phyloP scores from a whole-genome alignment of 176 grass and related monocot genomes.

The Echinochloa phyllopogon region DNA sequence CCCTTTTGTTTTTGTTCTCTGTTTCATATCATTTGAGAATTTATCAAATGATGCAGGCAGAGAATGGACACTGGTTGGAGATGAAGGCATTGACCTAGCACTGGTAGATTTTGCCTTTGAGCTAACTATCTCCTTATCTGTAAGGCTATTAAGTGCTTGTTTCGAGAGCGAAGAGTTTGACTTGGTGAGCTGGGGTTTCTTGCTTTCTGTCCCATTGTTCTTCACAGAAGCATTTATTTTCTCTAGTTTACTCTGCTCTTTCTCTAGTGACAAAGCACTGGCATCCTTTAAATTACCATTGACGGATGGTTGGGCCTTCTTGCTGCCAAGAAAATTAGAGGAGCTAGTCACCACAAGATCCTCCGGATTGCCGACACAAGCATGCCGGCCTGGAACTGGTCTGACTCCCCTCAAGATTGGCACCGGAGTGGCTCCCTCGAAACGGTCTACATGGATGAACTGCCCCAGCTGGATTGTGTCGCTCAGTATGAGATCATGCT shows the following conservation, averaged over 20 bases:
- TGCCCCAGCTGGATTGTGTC: slow-evolving; percentile 94
- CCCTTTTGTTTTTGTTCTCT: slow-evolving; percentile 61
- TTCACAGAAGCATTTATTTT: slow-evolving; percentile 61
- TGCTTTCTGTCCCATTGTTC: slow-evolving; percentile 53
- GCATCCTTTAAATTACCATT: slow-evolving; percentile 46
- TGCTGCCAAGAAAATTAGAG: slow-evolving; percentile 48
- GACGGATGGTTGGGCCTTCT: slow-evolving; percentile 42
- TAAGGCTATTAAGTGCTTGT: slow-evolving; percentile 41
- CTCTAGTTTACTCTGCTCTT: slow-evolving; percentile 62
- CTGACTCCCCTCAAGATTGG: slow-evolving; percentile 76
- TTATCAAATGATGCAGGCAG: slow-evolving; percentile 81
- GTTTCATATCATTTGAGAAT: slow-evolving; percentile 81
- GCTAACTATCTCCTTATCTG: slow-evolving; percentile 38
- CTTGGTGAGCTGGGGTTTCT: slow-evolving; percentile 55
- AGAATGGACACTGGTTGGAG: slow-evolving; percentile 85
- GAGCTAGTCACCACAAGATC: slow-evolving; percentile 78
- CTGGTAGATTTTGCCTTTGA: slow-evolving; percentile 51
- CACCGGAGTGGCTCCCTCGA: slow-evolving; percentile 81
- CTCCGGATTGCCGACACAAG: slow-evolving; percentile 73
- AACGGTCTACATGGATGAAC: slow-evolving; percentile 75
- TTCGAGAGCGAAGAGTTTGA: slow-evolving; percentile 56
- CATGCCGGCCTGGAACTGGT: slow-evolving; percentile 75
- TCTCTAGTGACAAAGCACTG: slow-evolving; percentile 45
- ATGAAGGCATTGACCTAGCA: slow-evolving; percentile 64
- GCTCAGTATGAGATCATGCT: slow-evolving; percentile 86